Base-by-base conservation (phyloP, 805 yeast species). In the Cyberlindnera meyerae region DNA sequence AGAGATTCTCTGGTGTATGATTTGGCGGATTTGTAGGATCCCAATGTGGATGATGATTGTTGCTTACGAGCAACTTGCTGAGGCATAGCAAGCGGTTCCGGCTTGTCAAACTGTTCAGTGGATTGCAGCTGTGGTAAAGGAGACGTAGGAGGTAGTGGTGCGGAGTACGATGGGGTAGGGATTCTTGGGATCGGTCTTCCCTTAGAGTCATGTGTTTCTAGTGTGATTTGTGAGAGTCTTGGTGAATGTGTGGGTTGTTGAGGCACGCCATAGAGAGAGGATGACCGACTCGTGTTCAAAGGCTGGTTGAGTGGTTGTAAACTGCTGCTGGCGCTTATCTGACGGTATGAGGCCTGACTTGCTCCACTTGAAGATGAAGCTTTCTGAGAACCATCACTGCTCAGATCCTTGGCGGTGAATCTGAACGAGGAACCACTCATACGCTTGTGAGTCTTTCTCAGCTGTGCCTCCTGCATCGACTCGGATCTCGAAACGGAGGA, bases 121-220 rank as follows among this genome's bases (percentile, higher is more conserved):
- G 16, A 8, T 27, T 27, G 18, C 18, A 5, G 18, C 8, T 8
- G 27, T 24, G 14, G 27, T 7, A 20, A 9, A 9, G 22, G 22
- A 20, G 7, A 9, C 9, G 22, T 24, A 12, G 29, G 48, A 11
- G 47, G 45, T 8, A 35, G 29, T 9, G 51, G 51, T 4, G 48
- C 48, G 3, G 34, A 37, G 21, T 32, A 41, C 7, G 28, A 34
- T 11, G 48, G 48, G 4, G 48, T 40, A 15, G 47, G 43, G 12
- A 45, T 33, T 12, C 49, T 31, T 13, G 36, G 18, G 12, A 27
- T 8, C 11, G 24, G 18, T 6, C 24, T 18, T 11, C 24, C 6
- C 11, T 26, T 11, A 8, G 31, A 21, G 3, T 24, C 27, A 15
- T 31, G 38, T 6, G n/a, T 12, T 12, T 31, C 42, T 12, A 25